These are phyloP conservation scores for Podila verticillata DNA, from an alignment of 192 early-diverging fungal species.

Conservation along the genomic window DNA sequence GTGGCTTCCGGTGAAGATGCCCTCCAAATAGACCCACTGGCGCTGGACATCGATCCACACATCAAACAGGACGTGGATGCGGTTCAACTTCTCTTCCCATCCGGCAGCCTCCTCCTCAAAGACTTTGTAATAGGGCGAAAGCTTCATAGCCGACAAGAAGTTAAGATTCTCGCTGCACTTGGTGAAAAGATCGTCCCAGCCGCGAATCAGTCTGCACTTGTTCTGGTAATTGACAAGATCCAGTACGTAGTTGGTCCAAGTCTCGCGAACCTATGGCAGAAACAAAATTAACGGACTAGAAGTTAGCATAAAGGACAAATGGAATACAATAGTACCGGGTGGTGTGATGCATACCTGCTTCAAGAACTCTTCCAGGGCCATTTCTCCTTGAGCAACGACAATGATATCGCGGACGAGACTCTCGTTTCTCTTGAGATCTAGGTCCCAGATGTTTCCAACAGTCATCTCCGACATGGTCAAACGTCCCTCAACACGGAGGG, in stretches of 20 bases:
- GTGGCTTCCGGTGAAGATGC: slow-evolving; percentile 95
- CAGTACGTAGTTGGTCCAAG: slow-evolving; percentile 91
- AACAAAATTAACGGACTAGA: too few species aligned
- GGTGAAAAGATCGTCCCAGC: slow-evolving; percentile 98
- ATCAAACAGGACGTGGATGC: slow-evolving; percentile 96
- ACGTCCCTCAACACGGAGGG: slow-evolving; percentile 76
- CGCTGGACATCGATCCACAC: slow-evolving; percentile 99
- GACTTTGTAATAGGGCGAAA: slow-evolving; percentile 96
- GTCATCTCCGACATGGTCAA: slow-evolving; percentile 85
- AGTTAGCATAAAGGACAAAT: not conserved
- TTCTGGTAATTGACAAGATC: slow-evolving; percentile 98
- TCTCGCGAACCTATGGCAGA: slow-evolving; percentile 69
- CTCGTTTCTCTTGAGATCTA: slow-evolving; percentile 91
- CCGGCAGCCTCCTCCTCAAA: slow-evolving; percentile 96
- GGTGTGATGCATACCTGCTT: slow-evolving; percentile 61
- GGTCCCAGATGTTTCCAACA: slow-evolving; percentile 94
- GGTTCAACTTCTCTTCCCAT: slow-evolving; percentile 98
- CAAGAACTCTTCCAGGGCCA: slow-evolving; percentile 99
- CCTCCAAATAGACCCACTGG: slow-evolving; percentile 99
- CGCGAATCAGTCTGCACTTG: slow-evolving; percentile 95
- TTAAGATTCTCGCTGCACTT: slow-evolving; percentile 96
- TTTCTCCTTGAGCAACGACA: slow-evolving; percentile 96
- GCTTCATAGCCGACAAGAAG: slow-evolving; percentile 95
- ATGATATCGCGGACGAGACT: slow-evolving; percentile 87
- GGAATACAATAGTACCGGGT: not conserved